Evolutionary conservation across 2,329 filamentous ascomycete species (phyloP).

Genomic region (Nemania serpens): DNA sequence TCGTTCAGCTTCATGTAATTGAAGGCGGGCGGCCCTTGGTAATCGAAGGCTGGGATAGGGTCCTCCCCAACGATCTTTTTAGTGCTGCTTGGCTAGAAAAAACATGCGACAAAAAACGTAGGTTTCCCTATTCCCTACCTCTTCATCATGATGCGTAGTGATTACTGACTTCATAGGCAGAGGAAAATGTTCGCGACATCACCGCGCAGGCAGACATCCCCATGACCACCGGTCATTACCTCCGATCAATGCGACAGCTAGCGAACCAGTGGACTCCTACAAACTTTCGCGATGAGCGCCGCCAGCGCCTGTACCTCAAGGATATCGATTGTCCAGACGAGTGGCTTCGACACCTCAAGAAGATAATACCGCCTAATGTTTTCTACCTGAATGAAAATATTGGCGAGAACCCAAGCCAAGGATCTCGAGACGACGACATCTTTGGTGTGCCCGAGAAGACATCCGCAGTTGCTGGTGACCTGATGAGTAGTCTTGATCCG

Average conservation of each 20-base stretch:
- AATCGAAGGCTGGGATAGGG: constrained; percentile 83
- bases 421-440: constrained; percentile 47
- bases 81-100: constrained; percentile 78
- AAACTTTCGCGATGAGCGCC: constrained; percentile 77
- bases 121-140: constrained; percentile 34
- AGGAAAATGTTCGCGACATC: constrained; percentile 85
- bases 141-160: not conserved
- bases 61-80: constrained; percentile 78
- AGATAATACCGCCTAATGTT: constrained; percentile 77
- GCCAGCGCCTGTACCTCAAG: constrained; percentile 91
- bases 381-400: constrained; percentile 90
- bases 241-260: constrained; percentile 83
- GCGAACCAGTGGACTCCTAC: constrained; percentile 78
- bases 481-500: constrained; percentile 89
- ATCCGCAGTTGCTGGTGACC: constrained; percentile 77
- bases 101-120: constrained; percentile 79
- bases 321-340: constrained; percentile 92
- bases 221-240: constrained; percentile 87
- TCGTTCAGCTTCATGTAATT: constrained; percentile 83
- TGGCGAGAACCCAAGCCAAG: constrained; percentile 35
- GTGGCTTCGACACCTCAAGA: constrained; percentile 81
- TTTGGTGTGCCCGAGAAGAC: constrained; percentile 57
- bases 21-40: constrained; percentile 85
- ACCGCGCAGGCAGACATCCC: constrained; percentile 73
- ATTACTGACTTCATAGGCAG: constrained; percentile 49